Evolutionary conservation across 2,329 filamentous ascomycete genomes (phyloP).

Genomic region (Pezicula carpinea): DNA sequence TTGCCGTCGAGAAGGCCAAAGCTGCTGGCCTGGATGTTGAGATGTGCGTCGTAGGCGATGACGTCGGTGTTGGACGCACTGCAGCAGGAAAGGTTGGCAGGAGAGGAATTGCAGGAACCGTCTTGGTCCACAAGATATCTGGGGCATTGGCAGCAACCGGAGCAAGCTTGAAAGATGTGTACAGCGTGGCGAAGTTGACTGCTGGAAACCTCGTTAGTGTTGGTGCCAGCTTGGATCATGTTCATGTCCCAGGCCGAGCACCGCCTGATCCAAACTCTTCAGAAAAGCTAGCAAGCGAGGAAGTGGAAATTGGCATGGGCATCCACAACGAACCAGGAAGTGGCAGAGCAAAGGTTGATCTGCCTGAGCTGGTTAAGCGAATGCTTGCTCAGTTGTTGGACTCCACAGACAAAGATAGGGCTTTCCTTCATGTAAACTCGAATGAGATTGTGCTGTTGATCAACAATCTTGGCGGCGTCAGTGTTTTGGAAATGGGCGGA

Average conservation of each 20-base stretch:
- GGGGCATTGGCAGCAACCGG: constrained; percentile 77
- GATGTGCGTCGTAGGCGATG: constrained; percentile 89
- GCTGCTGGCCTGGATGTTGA: constrained; percentile 73
- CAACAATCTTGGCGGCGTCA: constrained; percentile 68
- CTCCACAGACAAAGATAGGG: constrained; percentile 56
- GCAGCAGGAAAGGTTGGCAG: constrained; percentile 89
- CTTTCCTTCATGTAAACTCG: constrained; percentile 53
- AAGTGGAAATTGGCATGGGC: constrained; percentile 67
- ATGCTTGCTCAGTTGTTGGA: constrained; percentile 65
- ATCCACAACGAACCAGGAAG: constrained; percentile 64
- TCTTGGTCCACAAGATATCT: constrained; percentile 85
- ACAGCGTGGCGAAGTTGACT: constrained; percentile 64
- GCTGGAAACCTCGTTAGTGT: constrained; percentile 79
- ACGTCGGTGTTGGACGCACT: constrained; percentile 79
- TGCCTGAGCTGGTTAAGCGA: constrained; percentile 47
- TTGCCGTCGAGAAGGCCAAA: constrained; percentile 88
- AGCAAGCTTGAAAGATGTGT: constrained; percentile 63
- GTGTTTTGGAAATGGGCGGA: constrained; percentile 60
- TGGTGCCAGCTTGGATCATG: constrained; percentile 80
- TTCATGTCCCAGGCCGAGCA: constrained; percentile 83
- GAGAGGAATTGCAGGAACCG: constrained; percentile 85
- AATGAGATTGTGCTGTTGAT: constrained; percentile 61
- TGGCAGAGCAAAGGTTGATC: constrained; percentile 41
- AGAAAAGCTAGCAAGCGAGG: constrained; percentile 48
- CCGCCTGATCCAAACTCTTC: constrained; percentile 47